Base-by-base conservation (phyloP, 176 grass and related monocot species). In the Triticum dicoccoides region DNA sequence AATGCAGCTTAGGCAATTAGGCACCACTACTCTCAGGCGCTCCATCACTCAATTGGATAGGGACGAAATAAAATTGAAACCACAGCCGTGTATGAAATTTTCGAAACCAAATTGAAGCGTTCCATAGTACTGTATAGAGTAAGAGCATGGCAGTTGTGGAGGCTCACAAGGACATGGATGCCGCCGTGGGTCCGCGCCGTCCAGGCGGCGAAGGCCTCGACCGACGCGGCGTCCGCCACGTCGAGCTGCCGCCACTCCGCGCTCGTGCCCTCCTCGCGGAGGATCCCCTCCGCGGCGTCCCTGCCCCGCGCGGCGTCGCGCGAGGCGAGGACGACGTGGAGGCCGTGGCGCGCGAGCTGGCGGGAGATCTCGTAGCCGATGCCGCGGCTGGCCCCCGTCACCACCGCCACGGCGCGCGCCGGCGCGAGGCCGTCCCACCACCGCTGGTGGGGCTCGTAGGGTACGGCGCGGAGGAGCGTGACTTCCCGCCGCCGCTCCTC, bases 101-200 rank as follows among this genome's bases (percentile, higher is more conserved):
- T n/a, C 25, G 6, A 24, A 75, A 81, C 3, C 5, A 20, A 76
- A 69, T 35, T 7, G 9, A 47, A 49, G 6, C 12, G 65, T 23
- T 14, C 14, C 11, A 5, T 8, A 41, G 9, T 62, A 61, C 0
- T 47, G 4, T 49, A 14, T 5, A 54, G 4, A 6, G 12, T 0
- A 37, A 80, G 41, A 11, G 8, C n/a, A 54, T 54, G 32, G 11
- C 42, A 20, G 17, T 12, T n/a, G 13, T 1, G 54, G 18, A 7
- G 5, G 54, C 90, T 95, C 82, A 98, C 96, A 80, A 98, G 91
- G 80, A 98, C 52, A 83, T 98, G 86, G 79, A 98, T 75, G 79
- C 90, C 90, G 8, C 91, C 86, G 81, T 89, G 86, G 66, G 84
- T 71, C 3, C 41, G 73, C 44, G 66, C 76, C 23, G 81, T 82